Evolutionary conservation across 2,329 filamentous ascomycete genomes (phyloP).

Genomic region (Exserohilum rostratum): DNA sequence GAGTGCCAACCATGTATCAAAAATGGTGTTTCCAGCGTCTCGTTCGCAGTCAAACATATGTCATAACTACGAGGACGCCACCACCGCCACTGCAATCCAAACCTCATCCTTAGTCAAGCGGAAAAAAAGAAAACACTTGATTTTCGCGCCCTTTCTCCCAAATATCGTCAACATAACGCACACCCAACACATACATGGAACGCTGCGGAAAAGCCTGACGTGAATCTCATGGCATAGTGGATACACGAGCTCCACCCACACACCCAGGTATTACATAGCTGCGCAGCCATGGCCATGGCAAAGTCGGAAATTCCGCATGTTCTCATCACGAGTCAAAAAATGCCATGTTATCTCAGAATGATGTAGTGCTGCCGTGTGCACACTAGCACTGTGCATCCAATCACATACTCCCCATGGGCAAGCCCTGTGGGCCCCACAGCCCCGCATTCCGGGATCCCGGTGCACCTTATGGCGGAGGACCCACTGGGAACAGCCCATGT

Average conservation of each 20-base stretch:
- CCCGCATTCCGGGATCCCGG: slow-evolving; percentile 6
- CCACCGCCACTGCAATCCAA: too few species aligned
- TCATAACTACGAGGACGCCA: background rate
- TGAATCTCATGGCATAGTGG: background rate
- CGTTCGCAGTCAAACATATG: background rate
- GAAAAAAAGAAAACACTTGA: background rate
- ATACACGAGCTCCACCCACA: background rate
- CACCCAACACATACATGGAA: background rate
- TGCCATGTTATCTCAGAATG: slow-evolving; percentile 10
- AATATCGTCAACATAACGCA: slow-evolving; percentile 2
- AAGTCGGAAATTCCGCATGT: slow-evolving; percentile 1
- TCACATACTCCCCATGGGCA: background rate
- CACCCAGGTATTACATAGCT: background rate
- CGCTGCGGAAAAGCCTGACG: slow-evolving; percentile 4
- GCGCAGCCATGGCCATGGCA: background rate
- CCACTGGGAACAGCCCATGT: background rate
- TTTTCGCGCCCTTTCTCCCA: background rate
- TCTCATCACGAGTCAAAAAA: background rate
- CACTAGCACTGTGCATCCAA: background rate
- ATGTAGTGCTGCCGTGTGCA: slow-evolving; percentile 3
- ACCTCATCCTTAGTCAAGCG: too few species aligned
- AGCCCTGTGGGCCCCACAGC: background rate
- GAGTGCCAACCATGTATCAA: background rate
- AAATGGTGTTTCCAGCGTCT: background rate
- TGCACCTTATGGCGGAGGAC: background rate